phyloP scores from a whole-genome alignment of 2,329 filamentous ascomycete species.

The Fusarium verrucosum region DNA sequence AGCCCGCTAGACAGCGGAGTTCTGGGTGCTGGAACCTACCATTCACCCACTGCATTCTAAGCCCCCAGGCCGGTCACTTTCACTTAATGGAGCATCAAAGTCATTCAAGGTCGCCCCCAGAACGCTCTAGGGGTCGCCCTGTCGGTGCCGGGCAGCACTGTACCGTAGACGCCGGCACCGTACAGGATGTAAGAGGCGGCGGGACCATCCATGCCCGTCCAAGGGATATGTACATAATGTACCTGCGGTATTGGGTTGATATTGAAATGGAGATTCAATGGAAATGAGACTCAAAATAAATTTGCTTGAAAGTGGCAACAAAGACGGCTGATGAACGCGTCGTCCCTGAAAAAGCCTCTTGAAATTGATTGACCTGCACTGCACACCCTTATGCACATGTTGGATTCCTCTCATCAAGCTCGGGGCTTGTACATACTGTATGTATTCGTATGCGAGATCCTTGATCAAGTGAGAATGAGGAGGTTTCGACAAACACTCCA shows the following conservation, averaged over 20 bases:
- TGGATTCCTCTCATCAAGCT: conserved; percentile 21
- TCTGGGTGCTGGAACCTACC: conserved; percentile 35
- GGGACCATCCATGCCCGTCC: conserved; percentile 2
- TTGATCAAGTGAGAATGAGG: conserved; percentile 24
- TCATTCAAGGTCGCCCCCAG: conserved; percentile 30
- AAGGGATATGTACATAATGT: too few species aligned
- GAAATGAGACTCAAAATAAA: conserved; percentile 2
- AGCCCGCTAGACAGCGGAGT: conserved; percentile 33
- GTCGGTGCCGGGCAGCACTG: conserved; percentile 24
- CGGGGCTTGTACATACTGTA: too few species aligned
- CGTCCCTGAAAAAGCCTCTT: conserved; percentile 11
- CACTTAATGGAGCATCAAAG: conserved; percentile 23
- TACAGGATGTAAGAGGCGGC: conserved; percentile 20
- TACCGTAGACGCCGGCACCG: too few species aligned
- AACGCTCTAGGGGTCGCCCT: conserved; percentile 26
- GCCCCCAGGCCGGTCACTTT: conserved; percentile 26
- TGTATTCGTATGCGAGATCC: conserved; percentile 24
- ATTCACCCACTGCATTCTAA: conserved; percentile 29
- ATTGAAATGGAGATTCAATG: conserved; percentile 7
- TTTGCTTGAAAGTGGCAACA: neutral
- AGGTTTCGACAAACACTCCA: conserved; percentile 20
- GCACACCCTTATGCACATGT: conserved; percentile 13
- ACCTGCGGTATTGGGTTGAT: conserved; percentile 6
- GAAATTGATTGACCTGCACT: conserved; percentile 10
- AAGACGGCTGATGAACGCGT: conserved; percentile 1